These are phyloP conservation scores for Dalbergia cochinchinensis DNA, from an alignment of 306 rosid genomes.

Conservation along the genomic window DNA sequence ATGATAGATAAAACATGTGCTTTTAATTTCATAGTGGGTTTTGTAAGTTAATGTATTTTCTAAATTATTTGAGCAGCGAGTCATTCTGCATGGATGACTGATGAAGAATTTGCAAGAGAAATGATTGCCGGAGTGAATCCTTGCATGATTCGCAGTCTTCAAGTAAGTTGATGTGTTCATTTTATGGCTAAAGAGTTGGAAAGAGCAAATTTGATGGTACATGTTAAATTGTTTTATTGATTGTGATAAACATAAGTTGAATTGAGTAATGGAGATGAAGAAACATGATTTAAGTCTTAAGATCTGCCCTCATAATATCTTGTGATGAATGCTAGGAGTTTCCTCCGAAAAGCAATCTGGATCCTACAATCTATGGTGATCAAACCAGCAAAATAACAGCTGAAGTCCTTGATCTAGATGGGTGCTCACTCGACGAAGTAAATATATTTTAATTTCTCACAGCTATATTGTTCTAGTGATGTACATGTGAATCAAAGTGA, in stretches of 20 bases:
- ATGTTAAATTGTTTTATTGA: neutral
- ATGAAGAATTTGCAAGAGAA: slow-evolving; percentile 91
- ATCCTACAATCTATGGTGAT: slow-evolving; percentile 63
- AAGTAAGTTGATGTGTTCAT: slow-evolving; percentile 55
- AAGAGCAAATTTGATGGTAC: neutral
- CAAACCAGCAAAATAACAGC: slow-evolving; percentile 72
- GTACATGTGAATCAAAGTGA: neutral
- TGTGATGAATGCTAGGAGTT: slow-evolving; percentile 62
- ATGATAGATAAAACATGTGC: too few relatives aligned
- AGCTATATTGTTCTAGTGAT: neutral
- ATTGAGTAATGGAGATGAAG: neutral
- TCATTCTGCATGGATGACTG: slow-evolving; percentile 81
- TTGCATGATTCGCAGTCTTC: slow-evolving; percentile 60
- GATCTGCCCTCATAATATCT: neutral
- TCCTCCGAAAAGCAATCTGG: slow-evolving; percentile 81
- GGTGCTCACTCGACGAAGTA: slow-evolving; percentile 69
- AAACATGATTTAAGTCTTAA: neutral
- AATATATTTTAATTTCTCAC: slow-evolving; percentile 9
- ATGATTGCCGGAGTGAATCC: slow-evolving; percentile 94
- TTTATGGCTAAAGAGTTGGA: neutral
- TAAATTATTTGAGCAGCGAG: slow-evolving; percentile 53
- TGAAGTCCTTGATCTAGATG: slow-evolving; percentile 61
- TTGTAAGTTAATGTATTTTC: neutral
- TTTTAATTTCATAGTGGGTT: too few relatives aligned
- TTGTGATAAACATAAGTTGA: neutral